Conservation (phyloP, 192 early-diverging fungal genomes). For the Rhizoclosmatium globosum region DNA sequence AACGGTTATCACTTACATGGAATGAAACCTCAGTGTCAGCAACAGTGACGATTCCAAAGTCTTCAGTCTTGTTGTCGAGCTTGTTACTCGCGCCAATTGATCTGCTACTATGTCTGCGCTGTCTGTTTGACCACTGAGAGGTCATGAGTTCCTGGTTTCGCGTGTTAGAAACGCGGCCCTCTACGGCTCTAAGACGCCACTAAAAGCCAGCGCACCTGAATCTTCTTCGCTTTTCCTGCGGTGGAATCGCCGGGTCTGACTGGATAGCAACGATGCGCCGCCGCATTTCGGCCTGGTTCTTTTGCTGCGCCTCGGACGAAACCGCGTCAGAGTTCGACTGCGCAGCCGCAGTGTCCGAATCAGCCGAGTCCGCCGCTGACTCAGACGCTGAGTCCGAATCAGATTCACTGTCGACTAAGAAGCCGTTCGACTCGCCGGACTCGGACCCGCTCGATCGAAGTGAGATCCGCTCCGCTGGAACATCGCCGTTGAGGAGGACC, state of each 20-base stretch:
- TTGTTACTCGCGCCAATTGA: conserved; percentile 43
- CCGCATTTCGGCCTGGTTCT: conserved; percentile 58
- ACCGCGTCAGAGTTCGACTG: background rate
- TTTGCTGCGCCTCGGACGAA: background rate
- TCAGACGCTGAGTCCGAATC: background rate
- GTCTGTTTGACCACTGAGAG: conserved; percentile 46
- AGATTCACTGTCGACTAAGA: conserved; percentile 7
- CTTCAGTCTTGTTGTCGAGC: conserved; percentile 41
- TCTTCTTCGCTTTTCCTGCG: conserved; percentile 72
- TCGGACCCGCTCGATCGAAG: background rate
- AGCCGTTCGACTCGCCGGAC: conserved; percentile 5
- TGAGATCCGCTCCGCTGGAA: conserved; percentile 1
- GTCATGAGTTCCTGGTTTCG: conserved; percentile 62
- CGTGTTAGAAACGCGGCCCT: too few species aligned
- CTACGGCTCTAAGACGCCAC: too few species aligned
- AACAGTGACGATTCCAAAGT: conserved; percentile 51
- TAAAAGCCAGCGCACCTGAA: conserved; percentile 61
- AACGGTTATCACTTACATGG: conserved; percentile 45
- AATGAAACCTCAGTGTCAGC: conserved; percentile 57
- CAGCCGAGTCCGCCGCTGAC: conserved; percentile 16
- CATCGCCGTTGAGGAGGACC: conserved; percentile 21
- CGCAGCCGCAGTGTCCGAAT: background rate
- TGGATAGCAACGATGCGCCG: conserved; percentile 76
- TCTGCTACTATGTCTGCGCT: conserved; percentile 42
- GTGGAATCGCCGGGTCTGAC: conserved; percentile 50